Base-by-base conservation (phyloP, 2,329 filamentous ascomycete genomes). In the Colletotrichum lindemuthianum region DNA sequence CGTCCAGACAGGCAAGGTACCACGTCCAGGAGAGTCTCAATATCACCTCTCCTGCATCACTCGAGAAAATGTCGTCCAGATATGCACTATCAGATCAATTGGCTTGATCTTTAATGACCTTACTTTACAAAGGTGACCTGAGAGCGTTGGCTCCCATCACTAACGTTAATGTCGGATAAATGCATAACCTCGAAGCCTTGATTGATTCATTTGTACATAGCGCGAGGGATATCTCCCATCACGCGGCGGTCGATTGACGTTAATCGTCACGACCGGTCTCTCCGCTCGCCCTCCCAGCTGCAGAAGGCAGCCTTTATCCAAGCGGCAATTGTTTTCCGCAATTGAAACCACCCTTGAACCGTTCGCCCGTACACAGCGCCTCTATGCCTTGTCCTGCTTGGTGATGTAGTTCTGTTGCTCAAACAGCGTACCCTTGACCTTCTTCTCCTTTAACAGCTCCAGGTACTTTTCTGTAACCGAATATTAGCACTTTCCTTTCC, bases 391-490 rank as follows among this genome's bases (percentile, higher is more conserved):
- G 43, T 80, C 78, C 72, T 81, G 76, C 80, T 89, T 84, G 56
- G 82, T 78, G 65, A 89, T 75, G 78, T 92, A 92, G 81, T 93
- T 93, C 75, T 91, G 89, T 80, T 94, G 91, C 74, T 93, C 81
- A 72, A 92, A 93, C 69, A 92, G 82, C 77, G 92, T 92, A 65
- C 92, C 92, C 81, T 88, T 90, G 76, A 95, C 85, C 80, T 92
- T 91, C 73, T 90, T 85, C 69, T 90, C 85, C 80, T 91, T 90
- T 71, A 96, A 81, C 70, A 95, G 82, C 78, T 93, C 86, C 68
- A 96, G 84, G 75, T 95, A 96, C 75, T 90, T 88, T 77, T 93
- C 91, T 94, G 75, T 45, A 36, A 13, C 13, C 11, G 47, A 16
- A n/a, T 11, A 36, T 48, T 39, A 66, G 68, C 66, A 56, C 44